phyloP scores from a whole-genome alignment of 108 stramenopile genomes.

The Aureococcus anophagefferens region DNA sequence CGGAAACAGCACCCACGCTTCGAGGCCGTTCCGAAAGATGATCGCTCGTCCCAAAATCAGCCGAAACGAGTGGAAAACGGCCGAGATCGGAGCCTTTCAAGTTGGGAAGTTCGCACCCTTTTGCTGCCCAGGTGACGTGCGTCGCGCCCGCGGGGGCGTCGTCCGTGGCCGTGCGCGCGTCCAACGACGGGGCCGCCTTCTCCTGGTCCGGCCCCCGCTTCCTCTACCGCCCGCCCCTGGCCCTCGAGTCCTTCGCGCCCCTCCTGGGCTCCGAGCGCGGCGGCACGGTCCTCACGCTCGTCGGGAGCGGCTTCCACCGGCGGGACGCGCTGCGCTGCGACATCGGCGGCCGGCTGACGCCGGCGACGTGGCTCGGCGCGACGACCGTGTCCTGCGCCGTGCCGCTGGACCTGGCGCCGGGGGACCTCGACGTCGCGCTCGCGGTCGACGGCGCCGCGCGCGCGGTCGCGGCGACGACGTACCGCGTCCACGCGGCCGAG shows the following conservation, averaged over 20 bases:
- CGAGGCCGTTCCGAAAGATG: no score
- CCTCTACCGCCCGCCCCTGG: background rate
- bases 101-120: background rate
- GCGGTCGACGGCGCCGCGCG: no score
- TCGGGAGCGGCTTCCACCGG: background rate
- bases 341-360: background rate
- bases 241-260: background rate
- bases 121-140: background rate
- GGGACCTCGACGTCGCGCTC: no score
- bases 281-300: background rate
- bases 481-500: no score
- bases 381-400: no score
- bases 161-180: background rate
- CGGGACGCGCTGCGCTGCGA: background rate
- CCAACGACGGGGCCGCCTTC: background rate
- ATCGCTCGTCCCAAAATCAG: no score
- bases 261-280: background rate
- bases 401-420: no score
- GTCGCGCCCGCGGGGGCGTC: background rate
- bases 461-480: no score
- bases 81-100: background rate
- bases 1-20: no score
- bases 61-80: no score
- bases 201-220: background rate
- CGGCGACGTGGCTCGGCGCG: no score